Evolutionary conservation across 2,329 filamentous ascomycete genomes (phyloP).

Genomic region (Alternaria alternata): DNA sequence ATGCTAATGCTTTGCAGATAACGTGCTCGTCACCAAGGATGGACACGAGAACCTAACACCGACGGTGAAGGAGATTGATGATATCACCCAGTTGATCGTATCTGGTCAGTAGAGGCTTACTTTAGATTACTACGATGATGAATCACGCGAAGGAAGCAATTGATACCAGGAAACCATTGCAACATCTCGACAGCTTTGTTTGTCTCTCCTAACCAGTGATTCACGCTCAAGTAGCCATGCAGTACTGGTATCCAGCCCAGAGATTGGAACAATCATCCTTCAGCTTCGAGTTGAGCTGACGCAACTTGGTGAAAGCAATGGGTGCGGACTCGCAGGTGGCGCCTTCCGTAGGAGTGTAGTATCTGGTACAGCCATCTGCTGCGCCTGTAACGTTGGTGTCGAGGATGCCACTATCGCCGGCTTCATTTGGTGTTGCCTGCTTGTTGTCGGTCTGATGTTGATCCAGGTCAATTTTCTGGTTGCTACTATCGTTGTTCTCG

Average conservation of each 20-base stretch:
- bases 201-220: background rate
- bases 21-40: slow-evolving; percentile 78
- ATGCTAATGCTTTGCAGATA: slow-evolving; percentile 61
- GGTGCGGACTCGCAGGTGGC: slow-evolving; percentile 45
- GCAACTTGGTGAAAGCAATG: slow-evolving; percentile 39
- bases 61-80: slow-evolving; percentile 75
- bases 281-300: slow-evolving; percentile 42
- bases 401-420: background rate
- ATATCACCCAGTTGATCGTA: slow-evolving; percentile 66
- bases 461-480: background rate
- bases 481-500: background rate
- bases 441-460: background rate
- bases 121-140: background rate
- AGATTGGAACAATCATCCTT: slow-evolving; percentile 47
- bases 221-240: slow-evolving; percentile 25
- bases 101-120: background rate
- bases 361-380: slow-evolving; percentile 37
- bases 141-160: background rate
- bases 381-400: slow-evolving; percentile 22
- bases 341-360: slow-evolving; percentile 41
- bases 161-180: background rate
- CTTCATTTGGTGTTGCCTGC: background rate
- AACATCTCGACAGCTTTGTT: background rate
- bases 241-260: slow-evolving; percentile 50
- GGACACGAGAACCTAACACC: slow-evolving; percentile 86